These are phyloP conservation scores for Neurospora terricola DNA, from an alignment of 495 filamentous ascomycete genomes.

Conservation along the genomic window DNA sequence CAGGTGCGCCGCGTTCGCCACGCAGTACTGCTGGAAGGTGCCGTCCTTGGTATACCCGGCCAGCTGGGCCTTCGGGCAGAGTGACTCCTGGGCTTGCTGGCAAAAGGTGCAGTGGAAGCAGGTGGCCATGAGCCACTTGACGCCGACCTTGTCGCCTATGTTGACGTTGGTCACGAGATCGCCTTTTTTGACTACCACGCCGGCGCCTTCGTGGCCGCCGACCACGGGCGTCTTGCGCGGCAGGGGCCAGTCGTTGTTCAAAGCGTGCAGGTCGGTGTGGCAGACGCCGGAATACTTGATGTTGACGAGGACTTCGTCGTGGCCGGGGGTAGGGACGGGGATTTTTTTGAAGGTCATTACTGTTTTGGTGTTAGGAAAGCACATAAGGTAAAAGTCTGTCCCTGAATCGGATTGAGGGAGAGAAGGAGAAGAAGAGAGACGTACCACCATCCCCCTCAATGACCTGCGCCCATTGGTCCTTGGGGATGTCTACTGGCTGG, in stretches of 20 bases:
- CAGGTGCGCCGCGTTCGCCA: slow-evolving; percentile 70
- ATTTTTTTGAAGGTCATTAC: slow-evolving; percentile 62
- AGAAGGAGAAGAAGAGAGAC: slow-evolving; percentile 4
- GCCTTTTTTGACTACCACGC: slow-evolving; percentile 69
- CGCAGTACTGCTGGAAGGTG: slow-evolving; percentile 80
- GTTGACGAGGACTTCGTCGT: slow-evolving; percentile 78
- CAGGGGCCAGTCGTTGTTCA: slow-evolving; percentile 80
- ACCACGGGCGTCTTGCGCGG: slow-evolving; percentile 67
- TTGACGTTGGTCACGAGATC: slow-evolving; percentile 57
- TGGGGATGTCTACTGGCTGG: slow-evolving; percentile 39
- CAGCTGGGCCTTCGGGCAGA: slow-evolving; percentile 58
- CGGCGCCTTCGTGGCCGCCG: slow-evolving; percentile 87
- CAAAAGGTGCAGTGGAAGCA: slow-evolving; percentile 74
- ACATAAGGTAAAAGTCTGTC: not conserved
- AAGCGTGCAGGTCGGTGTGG: slow-evolving; percentile 76
- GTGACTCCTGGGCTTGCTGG: slow-evolving; percentile 51
- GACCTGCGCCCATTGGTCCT: slow-evolving; percentile 75
- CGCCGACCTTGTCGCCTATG: slow-evolving; percentile 69
- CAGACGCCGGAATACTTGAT: slow-evolving; percentile 86
- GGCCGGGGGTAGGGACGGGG: slow-evolving; percentile 60
- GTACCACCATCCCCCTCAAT: slow-evolving; percentile 61
- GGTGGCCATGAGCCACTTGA: slow-evolving; percentile 83
- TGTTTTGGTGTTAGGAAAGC: slow-evolving; percentile 18
- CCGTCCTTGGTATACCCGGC: slow-evolving; percentile 87
- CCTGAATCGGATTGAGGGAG: not conserved